These are phyloP conservation scores for Drosera spatulata DNA, from an alignment of 179 eudicot species.

Conservation along the genomic window DNA sequence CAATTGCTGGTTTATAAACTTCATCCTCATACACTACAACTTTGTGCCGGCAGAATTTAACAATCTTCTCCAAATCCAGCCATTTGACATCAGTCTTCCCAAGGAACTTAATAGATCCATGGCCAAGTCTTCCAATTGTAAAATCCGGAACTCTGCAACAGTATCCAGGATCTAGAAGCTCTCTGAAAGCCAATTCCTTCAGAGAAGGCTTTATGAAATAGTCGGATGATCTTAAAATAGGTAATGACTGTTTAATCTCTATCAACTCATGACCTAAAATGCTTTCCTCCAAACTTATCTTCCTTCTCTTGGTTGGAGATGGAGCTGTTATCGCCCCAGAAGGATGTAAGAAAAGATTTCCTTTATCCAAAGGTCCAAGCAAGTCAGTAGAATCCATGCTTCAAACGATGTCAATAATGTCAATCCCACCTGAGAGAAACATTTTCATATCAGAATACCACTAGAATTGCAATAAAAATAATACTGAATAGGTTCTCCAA, in stretches of 20 bases:
- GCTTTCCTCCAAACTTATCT: conserved; percentile 16
- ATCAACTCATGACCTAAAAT: conserved; percentile 5
- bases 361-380: background rate
- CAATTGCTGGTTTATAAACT: conserved; percentile 53
- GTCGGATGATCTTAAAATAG: conserved; percentile 40
- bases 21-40: conserved; percentile 78
- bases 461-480: no score
- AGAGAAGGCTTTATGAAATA: conserved; percentile 63
- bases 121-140: conserved; percentile 70
- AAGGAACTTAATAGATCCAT: conserved; percentile 62
- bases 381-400: background rate
- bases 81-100: conserved; percentile 84
- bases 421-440: no score
- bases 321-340: background rate
- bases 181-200: conserved; percentile 46
- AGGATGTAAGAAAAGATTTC: background rate
- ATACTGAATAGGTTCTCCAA: no score
- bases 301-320: conserved; percentile 21
- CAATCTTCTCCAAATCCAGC: conserved; percentile 59
- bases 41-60: conserved; percentile 64
- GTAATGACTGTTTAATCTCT: conserved; percentile 26
- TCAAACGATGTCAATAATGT: no score
- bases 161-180: conserved; percentile 53
- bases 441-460: no score
- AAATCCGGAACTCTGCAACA: conserved; percentile 63